phyloP scores from a whole-genome alignment of 371 early-diverging fungal species.

The Chytridium lagenaria region DNA sequence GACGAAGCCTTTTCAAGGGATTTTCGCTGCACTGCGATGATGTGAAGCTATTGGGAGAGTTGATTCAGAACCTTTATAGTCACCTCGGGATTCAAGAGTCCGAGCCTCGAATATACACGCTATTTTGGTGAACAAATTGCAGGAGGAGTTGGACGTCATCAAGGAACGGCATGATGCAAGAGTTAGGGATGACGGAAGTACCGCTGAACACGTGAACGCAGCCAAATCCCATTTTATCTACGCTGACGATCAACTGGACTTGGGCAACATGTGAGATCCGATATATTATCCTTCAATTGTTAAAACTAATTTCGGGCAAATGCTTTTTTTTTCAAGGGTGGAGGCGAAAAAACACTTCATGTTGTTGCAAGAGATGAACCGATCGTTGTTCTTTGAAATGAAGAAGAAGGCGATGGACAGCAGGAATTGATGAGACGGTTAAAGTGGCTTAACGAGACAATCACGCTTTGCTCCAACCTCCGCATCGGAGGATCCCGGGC shows the following conservation, averaged over 20 bases:
- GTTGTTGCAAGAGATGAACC: neutral
- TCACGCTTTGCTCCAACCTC: neutral
- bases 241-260: neutral
- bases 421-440: neutral
- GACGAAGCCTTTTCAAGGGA: neutral
- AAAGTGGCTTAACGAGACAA: neutral
- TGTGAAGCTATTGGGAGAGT: neutral
- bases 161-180: neutral
- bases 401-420: neutral
- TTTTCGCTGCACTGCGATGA: neutral
- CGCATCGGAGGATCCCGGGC: neutral
- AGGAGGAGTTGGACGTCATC: neutral
- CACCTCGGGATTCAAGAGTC: neutral
- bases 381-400: neutral
- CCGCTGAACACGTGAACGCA: neutral
- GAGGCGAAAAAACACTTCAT: neutral
- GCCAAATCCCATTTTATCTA: neutral
- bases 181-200: neutral
- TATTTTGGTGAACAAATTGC: neutral
- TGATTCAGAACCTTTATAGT: neutral
- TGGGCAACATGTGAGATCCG: neutral
- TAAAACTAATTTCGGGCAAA: neutral
- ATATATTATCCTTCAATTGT: no score
- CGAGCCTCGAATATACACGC: neutral
- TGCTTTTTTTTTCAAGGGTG: neutral